Percentiles rank a stretch among this genome's conserved stretches.
phyloP scores from a whole-genome alignment of 805 yeast species.

The Spathaspora gorwiae region DNA sequence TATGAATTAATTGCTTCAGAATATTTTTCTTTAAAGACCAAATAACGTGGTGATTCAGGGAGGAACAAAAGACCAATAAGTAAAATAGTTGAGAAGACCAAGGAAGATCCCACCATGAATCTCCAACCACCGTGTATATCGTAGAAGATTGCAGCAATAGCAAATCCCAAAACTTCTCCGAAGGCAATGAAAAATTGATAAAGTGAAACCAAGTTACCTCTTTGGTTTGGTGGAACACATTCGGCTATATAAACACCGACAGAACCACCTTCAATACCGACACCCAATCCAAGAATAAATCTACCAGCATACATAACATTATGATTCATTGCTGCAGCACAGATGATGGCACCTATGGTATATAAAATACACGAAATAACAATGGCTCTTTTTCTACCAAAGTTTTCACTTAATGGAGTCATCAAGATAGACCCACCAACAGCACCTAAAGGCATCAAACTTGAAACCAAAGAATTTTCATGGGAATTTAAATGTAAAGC shows the following conservation, averaged over 20 bases:
- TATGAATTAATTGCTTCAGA: slow-evolving; percentile 50
- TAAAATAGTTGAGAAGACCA: slow-evolving; percentile 52
- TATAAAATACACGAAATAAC: slow-evolving; percentile 55
- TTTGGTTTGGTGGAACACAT: slow-evolving; percentile 51
- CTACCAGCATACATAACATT: slow-evolving; percentile 47
- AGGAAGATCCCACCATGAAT: slow-evolving; percentile 59
- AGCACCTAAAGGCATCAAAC: slow-evolving; percentile 69
- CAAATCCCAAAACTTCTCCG: slow-evolving; percentile 64
- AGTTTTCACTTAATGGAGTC: slow-evolving; percentile 51
- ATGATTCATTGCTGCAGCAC: slow-evolving; percentile 38
- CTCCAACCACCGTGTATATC: slow-evolving; percentile 59
- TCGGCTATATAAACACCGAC: slow-evolving; percentile 62
- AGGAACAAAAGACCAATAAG: slow-evolving; percentile 48
- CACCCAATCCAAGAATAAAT: slow-evolving; percentile 57
- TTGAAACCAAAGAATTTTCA: slow-evolving; percentile 50
- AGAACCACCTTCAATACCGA: slow-evolving; percentile 64
- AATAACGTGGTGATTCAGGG: slow-evolving; percentile 50
- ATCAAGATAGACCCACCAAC: slow-evolving; percentile 57
- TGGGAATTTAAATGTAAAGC: slow-evolving; percentile 36
- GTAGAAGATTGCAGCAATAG: slow-evolving; percentile 58
- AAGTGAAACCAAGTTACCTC: slow-evolving; percentile 59
- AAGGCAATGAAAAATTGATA: slow-evolving; percentile 63
- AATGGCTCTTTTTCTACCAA: slow-evolving; percentile 55
- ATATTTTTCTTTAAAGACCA: slow-evolving; percentile 34
- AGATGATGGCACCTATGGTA: slow-evolving; percentile 50